Conservation (phyloP, 2,329 filamentous ascomycete genomes). For the Nemania serpens region DNA sequence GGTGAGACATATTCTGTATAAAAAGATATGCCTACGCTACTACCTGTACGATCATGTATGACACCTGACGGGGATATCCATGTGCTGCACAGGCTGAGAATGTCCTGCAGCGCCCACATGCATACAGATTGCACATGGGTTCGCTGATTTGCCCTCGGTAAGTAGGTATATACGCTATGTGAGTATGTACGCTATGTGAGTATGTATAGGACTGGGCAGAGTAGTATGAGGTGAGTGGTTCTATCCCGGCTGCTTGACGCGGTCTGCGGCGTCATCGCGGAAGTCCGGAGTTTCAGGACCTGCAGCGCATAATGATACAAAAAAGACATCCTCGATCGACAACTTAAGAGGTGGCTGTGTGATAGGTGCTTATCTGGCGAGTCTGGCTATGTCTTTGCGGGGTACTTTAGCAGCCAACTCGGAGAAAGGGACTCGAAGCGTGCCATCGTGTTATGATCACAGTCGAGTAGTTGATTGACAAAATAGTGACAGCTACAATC, state of each 20-base stretch:
- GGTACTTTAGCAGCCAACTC: no score
- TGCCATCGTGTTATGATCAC: no score
- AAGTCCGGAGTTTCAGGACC: conserved; percentile 17
- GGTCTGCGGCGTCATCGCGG: neutral
- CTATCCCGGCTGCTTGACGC: neutral
- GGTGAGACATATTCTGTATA: no score
- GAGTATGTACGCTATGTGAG: no score
- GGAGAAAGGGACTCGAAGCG: no score
- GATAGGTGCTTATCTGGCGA: no score
- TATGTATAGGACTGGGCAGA: neutral
- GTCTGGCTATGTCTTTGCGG: no score
- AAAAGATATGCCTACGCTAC: neutral
- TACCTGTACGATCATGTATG: neutral
- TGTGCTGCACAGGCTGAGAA: neutral
- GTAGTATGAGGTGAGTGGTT: neutral
- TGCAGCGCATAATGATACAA: conserved; percentile 8
- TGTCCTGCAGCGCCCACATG: neutral
- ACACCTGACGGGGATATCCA: neutral
- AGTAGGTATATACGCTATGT: no score
- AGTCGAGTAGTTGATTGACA: no score
- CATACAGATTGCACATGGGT: neutral
- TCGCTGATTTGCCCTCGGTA: neutral
- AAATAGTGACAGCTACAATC: no score
- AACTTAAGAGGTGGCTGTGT: no score
- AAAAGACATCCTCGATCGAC: neutral